A percentile compares a stretch with the other conserved stretches of the same genome.
These are phyloP conservation scores for Echeveria elegans DNA, from an alignment of 164 flowering plant genomes.

Conservation along the genomic window DNA sequence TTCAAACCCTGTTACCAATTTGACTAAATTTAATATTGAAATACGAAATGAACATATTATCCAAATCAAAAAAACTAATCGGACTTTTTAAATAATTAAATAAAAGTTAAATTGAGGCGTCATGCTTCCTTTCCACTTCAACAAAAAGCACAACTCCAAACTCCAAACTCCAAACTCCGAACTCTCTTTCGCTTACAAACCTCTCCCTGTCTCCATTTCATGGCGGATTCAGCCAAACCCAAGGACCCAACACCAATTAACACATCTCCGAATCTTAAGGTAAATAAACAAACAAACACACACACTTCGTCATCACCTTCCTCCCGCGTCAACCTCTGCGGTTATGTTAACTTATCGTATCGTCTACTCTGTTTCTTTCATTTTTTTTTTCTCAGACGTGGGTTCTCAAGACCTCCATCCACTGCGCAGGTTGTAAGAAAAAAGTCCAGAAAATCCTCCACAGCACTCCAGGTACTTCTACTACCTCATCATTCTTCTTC, in stretches of 20 bases:
- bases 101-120: no score
- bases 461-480: conserved; percentile 30
- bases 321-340: no score
- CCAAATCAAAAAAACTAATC: no score
- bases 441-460: conserved; percentile 44
- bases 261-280: neutral
- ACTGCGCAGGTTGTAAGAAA: conserved; percentile 60
- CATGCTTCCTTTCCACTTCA: no score
- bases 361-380: neutral
- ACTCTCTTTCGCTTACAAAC: neutral
- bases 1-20: no score
- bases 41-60: no score
- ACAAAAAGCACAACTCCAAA: no score
- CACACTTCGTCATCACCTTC: neutral
- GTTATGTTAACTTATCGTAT: no score
- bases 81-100: no score
- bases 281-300: neutral
- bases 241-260: neutral
- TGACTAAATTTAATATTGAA: no score
- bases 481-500: neutral
- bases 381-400: conserved; percentile 27
- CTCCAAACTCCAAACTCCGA: no score
- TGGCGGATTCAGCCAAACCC: neutral
- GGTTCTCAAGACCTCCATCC: conserved; percentile 46
- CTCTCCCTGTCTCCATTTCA: neutral